Conservation (phyloP, 176 grass and related monocot genomes). For the Panicum miliaceum region DNA sequence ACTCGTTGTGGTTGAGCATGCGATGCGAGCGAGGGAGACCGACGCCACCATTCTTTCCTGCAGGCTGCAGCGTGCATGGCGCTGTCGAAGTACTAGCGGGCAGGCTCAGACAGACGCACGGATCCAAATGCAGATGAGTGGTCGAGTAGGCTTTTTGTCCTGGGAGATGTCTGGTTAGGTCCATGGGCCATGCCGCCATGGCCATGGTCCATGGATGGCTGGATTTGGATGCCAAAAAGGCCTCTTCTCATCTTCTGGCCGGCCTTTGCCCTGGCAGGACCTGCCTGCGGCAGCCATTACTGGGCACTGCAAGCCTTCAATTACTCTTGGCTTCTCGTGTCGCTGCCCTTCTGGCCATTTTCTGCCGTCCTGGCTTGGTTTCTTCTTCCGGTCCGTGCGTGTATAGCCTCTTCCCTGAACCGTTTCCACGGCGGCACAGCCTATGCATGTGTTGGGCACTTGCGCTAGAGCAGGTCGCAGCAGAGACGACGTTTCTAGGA, state of each 20-base stretch:
- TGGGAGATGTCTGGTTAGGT: background rate
- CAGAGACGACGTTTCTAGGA: constrained; percentile 32
- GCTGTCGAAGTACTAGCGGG: background rate
- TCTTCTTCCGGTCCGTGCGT: constrained; percentile 39
- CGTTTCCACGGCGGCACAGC: constrained; percentile 18
- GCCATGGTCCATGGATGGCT: background rate
- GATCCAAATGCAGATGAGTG: constrained; percentile 35
- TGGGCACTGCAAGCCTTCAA: background rate
- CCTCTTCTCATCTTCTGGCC: constrained; percentile 5
- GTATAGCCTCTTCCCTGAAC: constrained; percentile 40
- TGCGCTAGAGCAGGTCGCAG: constrained; percentile 22
- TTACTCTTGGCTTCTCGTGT: constrained; percentile 32
- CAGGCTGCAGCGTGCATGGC: constrained; percentile 5
- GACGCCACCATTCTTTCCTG: constrained; percentile 33
- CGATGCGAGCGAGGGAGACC: background rate
- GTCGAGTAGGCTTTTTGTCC: background rate
- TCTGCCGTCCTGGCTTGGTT: constrained; percentile 36
- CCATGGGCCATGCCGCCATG: constrained; percentile 12
- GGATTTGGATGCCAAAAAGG: constrained; percentile 19
- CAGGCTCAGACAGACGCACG: constrained; percentile 20
- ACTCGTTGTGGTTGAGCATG: background rate
- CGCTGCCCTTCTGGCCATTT: background rate
- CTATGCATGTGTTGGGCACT: background rate
- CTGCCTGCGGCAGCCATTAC: constrained; percentile 8
- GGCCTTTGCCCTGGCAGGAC: constrained; percentile 38